Evolutionary conservation across 169 alveolate species (phyloP), one percentile per base, ranked within the genome.

Genomic region (Eimeria maxima): DNA sequence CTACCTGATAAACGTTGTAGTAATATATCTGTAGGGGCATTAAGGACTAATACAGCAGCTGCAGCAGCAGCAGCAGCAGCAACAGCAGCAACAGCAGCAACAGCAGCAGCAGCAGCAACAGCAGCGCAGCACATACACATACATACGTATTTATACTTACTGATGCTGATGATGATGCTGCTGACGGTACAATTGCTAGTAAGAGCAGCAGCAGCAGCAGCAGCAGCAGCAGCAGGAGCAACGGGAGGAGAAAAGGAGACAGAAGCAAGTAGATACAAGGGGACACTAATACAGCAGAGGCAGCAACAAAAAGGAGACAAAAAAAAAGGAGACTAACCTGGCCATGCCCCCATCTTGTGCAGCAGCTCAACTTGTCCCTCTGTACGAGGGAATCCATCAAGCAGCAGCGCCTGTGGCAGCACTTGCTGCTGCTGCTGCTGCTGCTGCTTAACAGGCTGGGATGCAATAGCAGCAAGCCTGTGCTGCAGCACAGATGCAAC

Each of bases 261-360:
- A 67, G 44, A 67, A n/a, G 18, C 78, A 6, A 38, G 18, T 24
- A 73, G 55, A n/a, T 10, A 73, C 16, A 38, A 73, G 55, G n/a
- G 29, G 83, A 29, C 55, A 18, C 4, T 10, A 10, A 73, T 20
- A 27, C 55, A 29, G 83, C 55, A 65, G 74, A n/a, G 74, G 20
- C 74, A 65, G 24, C 60, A 50, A 67, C 27, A 67, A 67, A 8
- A 67, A 67, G 78, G 78, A 67, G 78, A 67, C 78, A 67, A 6
- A 67, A 20, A 67, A 8, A 67, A 67, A 67, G 18, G 18, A 67
- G 13, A 8, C 88, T 16, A 13, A 78, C 88, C 33, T 29, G 88
- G 88, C 88, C 88, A 78, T 29, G 88, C 88, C 27, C 88, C 88
- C 88, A 78, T 78, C 65, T 45, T 22, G 38, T 38, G 88, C 67